Conservation (phyloP, 495 filamentous ascomycete genomes). For the Aspergillus avenaceus region DNA sequence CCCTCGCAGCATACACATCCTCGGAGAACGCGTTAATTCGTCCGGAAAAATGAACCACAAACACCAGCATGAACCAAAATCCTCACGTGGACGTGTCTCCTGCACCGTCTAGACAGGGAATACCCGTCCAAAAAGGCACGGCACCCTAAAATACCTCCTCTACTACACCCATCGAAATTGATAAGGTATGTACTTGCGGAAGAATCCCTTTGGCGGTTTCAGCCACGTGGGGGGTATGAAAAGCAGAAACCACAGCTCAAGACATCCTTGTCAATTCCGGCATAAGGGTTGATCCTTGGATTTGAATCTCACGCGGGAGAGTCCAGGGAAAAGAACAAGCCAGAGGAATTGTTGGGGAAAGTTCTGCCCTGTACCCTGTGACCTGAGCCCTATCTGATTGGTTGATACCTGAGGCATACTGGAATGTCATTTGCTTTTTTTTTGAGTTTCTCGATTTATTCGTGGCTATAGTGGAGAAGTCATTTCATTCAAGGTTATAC, state of each 20-base stretch:
- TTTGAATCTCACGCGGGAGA: neutral
- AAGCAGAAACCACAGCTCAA: too few relatives aligned
- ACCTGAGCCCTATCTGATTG: slow-evolving; percentile 27
- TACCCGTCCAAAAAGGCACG: slow-evolving; percentile 26
- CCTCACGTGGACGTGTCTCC: slow-evolving; percentile 35
- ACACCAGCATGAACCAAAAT: slow-evolving; percentile 27
- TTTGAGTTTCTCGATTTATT: too few relatives aligned
- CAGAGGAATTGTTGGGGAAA: too few relatives aligned
- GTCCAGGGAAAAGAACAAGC: too few relatives aligned
- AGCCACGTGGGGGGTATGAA: slow-evolving; percentile 1
- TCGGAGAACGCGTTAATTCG: slow-evolving; percentile 16
- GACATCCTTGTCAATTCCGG: too few relatives aligned
- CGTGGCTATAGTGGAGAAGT: too few relatives aligned
- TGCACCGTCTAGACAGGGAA: slow-evolving; percentile 38
- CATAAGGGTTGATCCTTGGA: too few relatives aligned
- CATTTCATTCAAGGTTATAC: neutral
- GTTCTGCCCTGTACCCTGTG: slow-evolving; percentile 32
- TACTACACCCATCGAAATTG: slow-evolving; percentile 26
- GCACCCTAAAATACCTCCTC: slow-evolving; percentile 19
- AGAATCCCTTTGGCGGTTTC: too few relatives aligned
- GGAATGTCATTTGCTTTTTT: neutral
- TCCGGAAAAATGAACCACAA: neutral
- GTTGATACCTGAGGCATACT: neutral
- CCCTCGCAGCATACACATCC: slow-evolving; percentile 42
- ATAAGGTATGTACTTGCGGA: neutral